These are phyloP conservation scores for Capillidium heterosporum DNA, from an alignment of 371 early-diverging fungal genomes.

Conservation along the genomic window DNA sequence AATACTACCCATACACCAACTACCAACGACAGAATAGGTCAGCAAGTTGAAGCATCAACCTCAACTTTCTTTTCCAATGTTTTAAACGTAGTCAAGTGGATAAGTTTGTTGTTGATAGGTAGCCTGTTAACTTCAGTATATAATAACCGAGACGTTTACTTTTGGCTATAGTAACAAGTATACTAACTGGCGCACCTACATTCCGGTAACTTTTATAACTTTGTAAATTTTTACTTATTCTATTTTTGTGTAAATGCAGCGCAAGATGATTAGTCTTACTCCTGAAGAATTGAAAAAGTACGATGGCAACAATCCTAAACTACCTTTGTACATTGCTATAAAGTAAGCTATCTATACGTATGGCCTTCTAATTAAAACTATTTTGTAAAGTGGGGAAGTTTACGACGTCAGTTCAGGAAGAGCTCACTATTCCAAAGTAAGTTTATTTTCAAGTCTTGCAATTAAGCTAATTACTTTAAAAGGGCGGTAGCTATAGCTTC, in stretches of 20 bases:
- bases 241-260: constrained; percentile 10
- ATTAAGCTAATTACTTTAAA: neutral
- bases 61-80: neutral
- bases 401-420: too few species aligned
- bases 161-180: constrained; percentile 61
- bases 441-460: too few species aligned
- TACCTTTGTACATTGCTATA: neutral
- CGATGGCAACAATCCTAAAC: too few species aligned
- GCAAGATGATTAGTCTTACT: too few species aligned
- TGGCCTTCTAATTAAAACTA: constrained; percentile 58
- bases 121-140: constrained; percentile 34
- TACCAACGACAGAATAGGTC: neutral
- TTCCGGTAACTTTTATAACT: too few species aligned
- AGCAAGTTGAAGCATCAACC: neutral
- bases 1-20: too few species aligned
- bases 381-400: neutral
- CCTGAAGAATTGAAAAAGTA: too few species aligned
- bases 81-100: neutral
- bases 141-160: constrained; percentile 56
- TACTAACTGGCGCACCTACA: constrained; percentile 37
- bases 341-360: constrained; percentile 51
- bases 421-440: too few species aligned
- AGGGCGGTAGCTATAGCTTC: constrained; percentile 64
- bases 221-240: too few species aligned
- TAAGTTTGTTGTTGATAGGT: neutral